Percentiles rank a stretch among this genome's conserved stretches.
phyloP scores from a whole-genome alignment of 768 basidiomycete genomes.

The Mrakia blollopis region DNA sequence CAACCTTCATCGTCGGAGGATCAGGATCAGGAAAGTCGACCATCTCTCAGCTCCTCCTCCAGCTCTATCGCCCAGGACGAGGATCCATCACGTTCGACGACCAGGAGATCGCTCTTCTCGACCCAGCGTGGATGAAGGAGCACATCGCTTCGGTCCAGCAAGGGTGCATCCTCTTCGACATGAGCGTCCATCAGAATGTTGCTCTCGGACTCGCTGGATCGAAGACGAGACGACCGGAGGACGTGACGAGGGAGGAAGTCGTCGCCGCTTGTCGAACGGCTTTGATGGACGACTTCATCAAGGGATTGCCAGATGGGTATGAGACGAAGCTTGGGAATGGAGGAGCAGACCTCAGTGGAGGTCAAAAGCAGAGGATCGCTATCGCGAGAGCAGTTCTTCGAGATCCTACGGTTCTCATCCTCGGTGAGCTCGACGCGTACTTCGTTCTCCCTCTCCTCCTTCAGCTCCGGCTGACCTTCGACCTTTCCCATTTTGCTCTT shows the following conservation, averaged over 20 bases:
- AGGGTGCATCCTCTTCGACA: constrained; percentile 68
- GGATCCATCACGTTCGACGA: constrained; percentile 76
- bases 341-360: constrained; percentile 69
- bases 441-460: too few species aligned
- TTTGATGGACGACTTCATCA: constrained; percentile 79
- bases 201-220: constrained; percentile 64
- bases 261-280: constrained; percentile 76
- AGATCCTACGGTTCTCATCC: constrained; percentile 80
- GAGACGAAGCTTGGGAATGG: constrained; percentile 71
- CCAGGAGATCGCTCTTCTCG: constrained; percentile 68
- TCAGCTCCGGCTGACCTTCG: neutral
- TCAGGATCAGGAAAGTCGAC: constrained; percentile 76
- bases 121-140: constrained; percentile 60
- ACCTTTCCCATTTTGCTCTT: neutral
- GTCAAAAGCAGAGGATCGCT: constrained; percentile 84
- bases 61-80: constrained; percentile 62
- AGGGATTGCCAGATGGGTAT: constrained; percentile 79
- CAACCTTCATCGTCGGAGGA: constrained; percentile 72
- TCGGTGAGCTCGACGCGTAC: constrained; percentile 58
- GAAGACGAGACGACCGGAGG: constrained; percentile 47
- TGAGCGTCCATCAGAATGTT: constrained; percentile 77
- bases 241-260: constrained; percentile 64
- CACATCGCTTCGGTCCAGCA: constrained; percentile 78
- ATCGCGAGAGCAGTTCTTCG: constrained; percentile 80
- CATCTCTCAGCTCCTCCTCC: constrained; percentile 59